phyloP scores from a whole-genome alignment of 1,284 basidiomycete species.

The Fomes fomentarius region DNA sequence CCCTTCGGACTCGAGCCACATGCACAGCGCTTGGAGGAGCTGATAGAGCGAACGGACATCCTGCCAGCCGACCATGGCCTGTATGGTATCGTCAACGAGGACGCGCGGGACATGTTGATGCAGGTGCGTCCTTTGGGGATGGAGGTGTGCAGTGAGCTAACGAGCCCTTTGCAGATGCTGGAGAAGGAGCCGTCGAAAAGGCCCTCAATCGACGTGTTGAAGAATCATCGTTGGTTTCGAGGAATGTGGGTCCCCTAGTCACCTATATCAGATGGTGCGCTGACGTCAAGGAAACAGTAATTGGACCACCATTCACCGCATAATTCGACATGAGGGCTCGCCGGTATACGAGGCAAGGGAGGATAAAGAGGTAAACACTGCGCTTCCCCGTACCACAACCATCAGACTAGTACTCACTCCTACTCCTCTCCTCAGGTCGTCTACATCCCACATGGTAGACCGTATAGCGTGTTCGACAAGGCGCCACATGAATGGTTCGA shows the following conservation, averaged over 20 bases:
- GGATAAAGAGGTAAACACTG: slow-evolving; percentile 7
- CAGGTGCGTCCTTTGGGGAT: slow-evolving; percentile 10
- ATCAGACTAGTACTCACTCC: too few relatives aligned
- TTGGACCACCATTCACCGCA: slow-evolving; percentile 16
- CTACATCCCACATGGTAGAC: slow-evolving; percentile 16
- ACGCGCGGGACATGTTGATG: slow-evolving; percentile 20
- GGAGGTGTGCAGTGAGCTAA: not conserved
- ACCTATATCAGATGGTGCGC: not conserved
- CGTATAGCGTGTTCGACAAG: slow-evolving; percentile 5
- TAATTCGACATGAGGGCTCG: not conserved
- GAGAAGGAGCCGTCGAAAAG: slow-evolving; percentile 29
- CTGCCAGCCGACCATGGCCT: slow-evolving; percentile 16
- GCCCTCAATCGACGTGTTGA: slow-evolving; percentile 25
- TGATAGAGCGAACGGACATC: slow-evolving; percentile 21
- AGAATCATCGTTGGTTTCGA: slow-evolving; percentile 29
- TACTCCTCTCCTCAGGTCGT: not conserved
- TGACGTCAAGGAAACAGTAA: slow-evolving; percentile 7
- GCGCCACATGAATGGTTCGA: slow-evolving; percentile 22
- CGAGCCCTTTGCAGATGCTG: slow-evolving; percentile 24
- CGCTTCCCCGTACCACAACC: too few relatives aligned
- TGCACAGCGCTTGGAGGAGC: slow-evolving; percentile 20
- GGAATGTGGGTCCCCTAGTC: slow-evolving; percentile 19
- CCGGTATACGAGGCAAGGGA: not conserved
- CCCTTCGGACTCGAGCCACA: slow-evolving; percentile 26
- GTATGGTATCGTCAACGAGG: slow-evolving; percentile 12